phyloP scores from a whole-genome alignment of 495 filamentous ascomycete species.

The Penicillium crystallinum region DNA sequence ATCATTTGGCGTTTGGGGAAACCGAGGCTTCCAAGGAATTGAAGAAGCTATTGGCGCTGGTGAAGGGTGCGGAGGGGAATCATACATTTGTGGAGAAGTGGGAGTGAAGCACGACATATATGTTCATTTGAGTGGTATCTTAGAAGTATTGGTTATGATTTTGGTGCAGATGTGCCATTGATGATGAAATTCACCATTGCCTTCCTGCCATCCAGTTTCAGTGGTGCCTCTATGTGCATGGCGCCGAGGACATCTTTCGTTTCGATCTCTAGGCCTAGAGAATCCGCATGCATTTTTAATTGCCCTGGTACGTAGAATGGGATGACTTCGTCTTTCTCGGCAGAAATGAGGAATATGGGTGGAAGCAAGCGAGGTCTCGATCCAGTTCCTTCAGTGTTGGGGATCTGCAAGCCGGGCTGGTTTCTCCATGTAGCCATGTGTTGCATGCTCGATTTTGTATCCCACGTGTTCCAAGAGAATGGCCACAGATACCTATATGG shows the following conservation, averaged over 20 bases:
- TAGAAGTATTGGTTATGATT: background rate
- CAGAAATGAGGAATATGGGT: constrained; percentile 54
- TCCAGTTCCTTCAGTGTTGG: background rate
- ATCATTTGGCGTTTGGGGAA: constrained; percentile 38
- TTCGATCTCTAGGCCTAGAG: constrained; percentile 27
- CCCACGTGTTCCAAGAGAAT: constrained; percentile 53
- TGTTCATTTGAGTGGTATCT: background rate
- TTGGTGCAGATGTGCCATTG: background rate
- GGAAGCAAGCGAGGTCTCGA: constrained; percentile 11
- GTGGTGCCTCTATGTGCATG: constrained; percentile 48
- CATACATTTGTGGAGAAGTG: constrained; percentile 28
- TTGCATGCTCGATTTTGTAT: constrained; percentile 33
- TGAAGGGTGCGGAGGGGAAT: constrained; percentile 39
- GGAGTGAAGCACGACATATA: constrained; percentile 6
- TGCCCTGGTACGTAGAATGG: constrained; percentile 50
- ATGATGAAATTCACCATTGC: constrained; percentile 36
- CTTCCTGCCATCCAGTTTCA: constrained; percentile 36
- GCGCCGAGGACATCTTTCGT: constrained; percentile 39
- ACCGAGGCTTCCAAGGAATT: constrained; percentile 36
- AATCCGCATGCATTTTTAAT: constrained; percentile 35
- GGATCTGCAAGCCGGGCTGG: background rate
- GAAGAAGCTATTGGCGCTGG: constrained; percentile 18
- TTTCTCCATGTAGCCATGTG: constrained; percentile 28
- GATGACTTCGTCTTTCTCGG: constrained; percentile 64
- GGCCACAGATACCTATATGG: constrained; percentile 62